Evolutionary conservation across 2,329 filamentous ascomycete genomes (phyloP), one percentile per base, ranked within the genome.

Genomic region (Fonsecaea pugnacius): DNA sequence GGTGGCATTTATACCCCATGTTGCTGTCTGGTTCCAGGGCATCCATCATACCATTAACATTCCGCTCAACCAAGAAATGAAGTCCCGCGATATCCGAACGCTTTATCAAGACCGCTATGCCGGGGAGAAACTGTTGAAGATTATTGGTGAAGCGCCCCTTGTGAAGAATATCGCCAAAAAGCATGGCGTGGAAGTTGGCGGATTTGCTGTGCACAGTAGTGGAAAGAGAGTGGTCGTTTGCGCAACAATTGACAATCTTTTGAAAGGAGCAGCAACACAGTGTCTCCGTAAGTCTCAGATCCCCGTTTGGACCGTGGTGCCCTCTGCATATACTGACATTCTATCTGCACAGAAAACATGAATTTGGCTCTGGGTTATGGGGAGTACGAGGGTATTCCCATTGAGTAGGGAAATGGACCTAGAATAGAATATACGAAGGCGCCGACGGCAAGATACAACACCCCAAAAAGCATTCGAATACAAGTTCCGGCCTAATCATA

Each of bases 71-170:
- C 85, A 94, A 78, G 85, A 87, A 66, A 96, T 98, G 91, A 91
- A 88, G 2, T 93, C 91, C 48, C 89, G 95, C 58, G 93, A 98
- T 75, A 92, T 99, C 71, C 88, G 95, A 67, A 91, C 96, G 74
- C 82, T 98, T 64, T 99, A 96, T 83, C 94, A 98, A 79, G 94
- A 98, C 73, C 87, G 94, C 27, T 99, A 96, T 74, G 94, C 94
- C 5, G 93, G 93, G 57, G 95, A 98, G 84, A 94, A 92, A 80
- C 87, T 99, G 16, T 89, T 99, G 75, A 96, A 95, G 84, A 87
- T 98, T 21, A 86, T 91, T 4, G 94, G 94, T 60, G 94, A 98
- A 77, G 85, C 91, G 0, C 95, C 94, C 2, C 81, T 88, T 10
- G 94, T 98, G 62, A 96, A 92, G 80, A 82, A 87, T 71, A 97